Evolutionary conservation across 1,284 basidiomycete genomes (phyloP), one percentile per base, ranked within the genome.

Genomic region (Tylopilus sp.): DNA sequence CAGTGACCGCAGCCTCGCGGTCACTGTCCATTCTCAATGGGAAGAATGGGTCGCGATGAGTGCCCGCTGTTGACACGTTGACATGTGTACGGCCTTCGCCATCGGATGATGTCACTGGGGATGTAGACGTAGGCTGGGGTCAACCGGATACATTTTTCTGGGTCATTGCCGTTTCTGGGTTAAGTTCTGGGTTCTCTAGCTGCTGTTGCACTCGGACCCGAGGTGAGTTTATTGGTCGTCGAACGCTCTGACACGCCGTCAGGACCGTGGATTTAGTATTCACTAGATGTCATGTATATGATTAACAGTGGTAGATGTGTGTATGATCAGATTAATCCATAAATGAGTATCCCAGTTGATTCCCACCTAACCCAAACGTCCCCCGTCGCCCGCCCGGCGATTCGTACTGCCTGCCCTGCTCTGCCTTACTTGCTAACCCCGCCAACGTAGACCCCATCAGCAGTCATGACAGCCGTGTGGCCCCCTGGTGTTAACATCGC

Each of bases 381-480:
- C 12, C 9, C 29, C 35, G 21, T 23, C 21, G 21, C 21, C 21
- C 6, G 21, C 3, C 21, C 21, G 3, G 21, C 21, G 21, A 23
- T 23, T 6, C 21, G 6, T 23, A 6, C 21, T 6, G 6, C 21
- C 21, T 23, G 21, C 21, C 3, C 21, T 23, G 6, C 19, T 13
- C 28, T 12, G 8, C 42, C 21, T 48, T 51, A 39, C 46, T 46
- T 44, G 26, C 40, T 46, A 6, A 45, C 61, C 9, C 65, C 63
- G 19, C 64, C 66, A 0, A 64, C 66, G n/a, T 67, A 64, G 35
- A 64, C 64, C 1, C 63, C 63, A 7, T 64, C 66, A 7, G 63
- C 52, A 1, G 63, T 64, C 63, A 68, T 63, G 25, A 64, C 44
- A 3, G 66, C 63, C 0, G 63, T 57, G 28, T 68, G 59, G 0